Conservation (phyloP, 306 rosid genomes). For the Vigna trinervia region DNA sequence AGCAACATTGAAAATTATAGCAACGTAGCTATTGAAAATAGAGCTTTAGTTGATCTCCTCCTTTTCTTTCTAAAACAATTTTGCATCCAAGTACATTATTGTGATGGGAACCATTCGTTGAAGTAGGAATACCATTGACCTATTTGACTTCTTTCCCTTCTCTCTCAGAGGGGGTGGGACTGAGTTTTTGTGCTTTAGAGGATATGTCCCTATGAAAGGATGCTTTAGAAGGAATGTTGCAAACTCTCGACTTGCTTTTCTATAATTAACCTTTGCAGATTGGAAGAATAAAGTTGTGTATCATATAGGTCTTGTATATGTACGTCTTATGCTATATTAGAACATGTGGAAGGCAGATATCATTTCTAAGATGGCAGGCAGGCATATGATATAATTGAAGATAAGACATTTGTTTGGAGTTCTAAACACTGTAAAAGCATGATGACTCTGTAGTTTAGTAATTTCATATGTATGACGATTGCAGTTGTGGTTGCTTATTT, state of each 20-base stretch:
- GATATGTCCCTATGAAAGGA: constrained; percentile 35
- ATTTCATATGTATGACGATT: constrained; percentile 12
- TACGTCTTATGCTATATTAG: constrained; percentile 23
- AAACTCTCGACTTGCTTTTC: constrained; percentile 30
- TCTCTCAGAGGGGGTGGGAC: background rate
- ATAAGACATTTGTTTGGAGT: constrained; percentile 45
- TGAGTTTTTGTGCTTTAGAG: constrained; percentile 29
- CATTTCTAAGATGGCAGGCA: constrained; percentile 35
- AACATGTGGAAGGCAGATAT: constrained; percentile 35
- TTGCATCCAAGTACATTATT: constrained; percentile 8
- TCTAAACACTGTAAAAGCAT: constrained; percentile 26
- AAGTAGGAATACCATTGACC: constrained; percentile 2
- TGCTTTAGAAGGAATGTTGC: constrained; percentile 24
- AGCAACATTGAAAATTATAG: background rate
- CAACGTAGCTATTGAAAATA: background rate
- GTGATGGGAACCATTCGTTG: constrained; percentile 24
- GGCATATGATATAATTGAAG: constrained; percentile 48
- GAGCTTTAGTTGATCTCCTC: background rate
- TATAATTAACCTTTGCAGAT: constrained; percentile 33
- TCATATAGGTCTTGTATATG: constrained; percentile 36
- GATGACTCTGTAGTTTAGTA: constrained; percentile 21
- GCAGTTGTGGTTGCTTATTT: constrained; percentile 31
- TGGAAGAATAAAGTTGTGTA: constrained; percentile 41
- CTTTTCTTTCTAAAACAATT: background rate
- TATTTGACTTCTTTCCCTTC: constrained; percentile 37